These are phyloP conservation scores for Chloris gayana DNA, from an alignment of 176 grass and related monocot species.

Conservation along the genomic window DNA sequence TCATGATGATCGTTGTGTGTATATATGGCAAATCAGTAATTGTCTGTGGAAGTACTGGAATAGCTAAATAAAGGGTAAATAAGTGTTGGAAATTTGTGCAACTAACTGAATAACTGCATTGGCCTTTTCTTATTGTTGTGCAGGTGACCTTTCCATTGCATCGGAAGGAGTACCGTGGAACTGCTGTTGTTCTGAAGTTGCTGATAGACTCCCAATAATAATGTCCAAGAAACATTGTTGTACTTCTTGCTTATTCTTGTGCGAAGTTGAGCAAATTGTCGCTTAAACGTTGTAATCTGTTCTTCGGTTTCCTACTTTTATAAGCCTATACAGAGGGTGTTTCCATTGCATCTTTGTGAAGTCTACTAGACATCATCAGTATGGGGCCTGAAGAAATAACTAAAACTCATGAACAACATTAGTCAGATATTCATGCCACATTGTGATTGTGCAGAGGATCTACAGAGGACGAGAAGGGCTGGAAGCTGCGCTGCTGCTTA, in stretches of 20 bases:
- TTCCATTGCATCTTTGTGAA: not conserved
- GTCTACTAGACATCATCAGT: not conserved
- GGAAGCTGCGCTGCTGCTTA: not conserved
- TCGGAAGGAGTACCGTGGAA: slow-evolving; percentile 26
- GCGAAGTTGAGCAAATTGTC: slow-evolving; percentile 7
- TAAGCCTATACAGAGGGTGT: not conserved
- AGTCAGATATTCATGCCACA: not conserved
- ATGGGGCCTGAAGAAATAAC: not conserved
- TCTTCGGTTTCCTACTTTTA: not conserved
- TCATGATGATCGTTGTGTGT: not conserved
- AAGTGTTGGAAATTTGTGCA: not conserved
- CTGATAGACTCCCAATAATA: slow-evolving; percentile 48
- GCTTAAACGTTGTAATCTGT: slow-evolving; percentile 2
- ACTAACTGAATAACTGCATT: slow-evolving; percentile 1
- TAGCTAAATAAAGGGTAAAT: not conserved
- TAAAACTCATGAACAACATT: not conserved
- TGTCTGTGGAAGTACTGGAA: not conserved
- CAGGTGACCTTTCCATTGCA: slow-evolving; percentile 39
- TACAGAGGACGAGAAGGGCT: not conserved
- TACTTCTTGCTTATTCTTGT: not conserved
- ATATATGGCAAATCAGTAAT: not conserved
- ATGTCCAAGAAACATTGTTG: slow-evolving; percentile 46
- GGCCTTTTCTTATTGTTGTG: not conserved
- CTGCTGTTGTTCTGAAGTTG: slow-evolving; percentile 24
- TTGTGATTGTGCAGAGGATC: not conserved